Evolutionary conservation across 345 rosid species (phyloP).

Genomic region (Melaleuca alternifolia): DNA sequence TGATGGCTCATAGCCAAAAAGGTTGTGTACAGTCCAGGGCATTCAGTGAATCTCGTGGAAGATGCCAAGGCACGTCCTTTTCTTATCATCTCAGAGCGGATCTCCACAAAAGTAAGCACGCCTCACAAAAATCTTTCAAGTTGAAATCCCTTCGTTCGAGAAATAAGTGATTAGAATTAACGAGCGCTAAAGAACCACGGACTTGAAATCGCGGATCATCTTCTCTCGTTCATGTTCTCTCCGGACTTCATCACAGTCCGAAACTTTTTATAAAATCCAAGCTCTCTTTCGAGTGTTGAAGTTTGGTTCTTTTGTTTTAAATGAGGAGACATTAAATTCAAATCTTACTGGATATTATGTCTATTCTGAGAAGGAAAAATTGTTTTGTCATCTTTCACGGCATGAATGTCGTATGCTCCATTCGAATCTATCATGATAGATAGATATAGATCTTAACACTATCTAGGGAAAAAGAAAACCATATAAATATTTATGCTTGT

Average conservation of each 20-base stretch:
- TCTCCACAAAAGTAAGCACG: not conserved
- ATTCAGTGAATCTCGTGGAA: not conserved
- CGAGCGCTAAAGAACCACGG: not conserved
- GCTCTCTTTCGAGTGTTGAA: not conserved
- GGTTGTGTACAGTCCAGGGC: not conserved
- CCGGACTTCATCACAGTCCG: not conserved
- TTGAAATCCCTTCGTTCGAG: not conserved
- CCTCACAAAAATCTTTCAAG: not conserved
- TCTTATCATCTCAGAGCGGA: not conserved
- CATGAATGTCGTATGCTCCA: not conserved
- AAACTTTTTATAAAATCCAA: not conserved
- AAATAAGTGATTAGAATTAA: not conserved
- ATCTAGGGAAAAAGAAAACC: not conserved
- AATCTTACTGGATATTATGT: not conserved
- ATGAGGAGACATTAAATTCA: not conserved
- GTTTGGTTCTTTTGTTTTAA: not conserved
- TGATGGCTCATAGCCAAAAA: not conserved
- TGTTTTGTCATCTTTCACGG: not conserved
- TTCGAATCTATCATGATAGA: not conserved
- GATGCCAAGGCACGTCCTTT: not conserved
- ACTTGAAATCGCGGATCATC: not conserved
- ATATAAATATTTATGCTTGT: not conserved
- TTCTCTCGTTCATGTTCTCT: not conserved
- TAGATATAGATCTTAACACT: not conserved
- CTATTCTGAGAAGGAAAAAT: not conserved